These are phyloP conservation scores for Neofusicoccum laricinum DNA, from an alignment of 2,329 filamentous ascomycete species.

Conservation along the genomic window DNA sequence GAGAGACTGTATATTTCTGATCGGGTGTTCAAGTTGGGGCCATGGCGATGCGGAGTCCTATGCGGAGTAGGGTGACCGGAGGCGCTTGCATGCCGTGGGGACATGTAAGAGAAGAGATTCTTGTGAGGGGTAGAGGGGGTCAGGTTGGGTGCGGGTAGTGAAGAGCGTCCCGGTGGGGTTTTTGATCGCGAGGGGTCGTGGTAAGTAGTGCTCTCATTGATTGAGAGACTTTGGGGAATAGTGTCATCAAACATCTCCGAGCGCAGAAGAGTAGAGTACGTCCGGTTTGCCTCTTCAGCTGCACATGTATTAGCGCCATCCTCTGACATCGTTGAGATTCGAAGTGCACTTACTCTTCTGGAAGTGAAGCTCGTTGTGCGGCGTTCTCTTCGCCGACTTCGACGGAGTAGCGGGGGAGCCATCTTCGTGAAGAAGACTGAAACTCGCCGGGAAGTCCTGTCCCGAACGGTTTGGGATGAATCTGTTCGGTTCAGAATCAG, in stretches of 20 bases:
- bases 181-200: constrained; percentile 70
- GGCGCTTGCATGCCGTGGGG: constrained; percentile 58
- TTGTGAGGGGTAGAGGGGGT: constrained; percentile 96
- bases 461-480: constrained; percentile 95
- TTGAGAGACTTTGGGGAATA: constrained; percentile 74
- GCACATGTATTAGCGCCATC: constrained; percentile 21
- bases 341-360: constrained; percentile 63
- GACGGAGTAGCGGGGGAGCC: constrained; percentile 90
- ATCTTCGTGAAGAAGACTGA: constrained; percentile 86
- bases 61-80: constrained; percentile 83
- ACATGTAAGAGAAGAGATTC: constrained; percentile 92
- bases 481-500: constrained; percentile 45
- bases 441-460: constrained; percentile 90
- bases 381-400: constrained; percentile 76
- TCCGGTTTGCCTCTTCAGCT: constrained; percentile 93
- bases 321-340: too few relatives aligned
- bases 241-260: constrained; percentile 90
- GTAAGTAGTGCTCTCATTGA: constrained; percentile 52
- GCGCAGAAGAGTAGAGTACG: constrained; percentile 82
- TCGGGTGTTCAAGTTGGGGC: constrained; percentile 81
- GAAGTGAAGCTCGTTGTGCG: constrained; percentile 88
- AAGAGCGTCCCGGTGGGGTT: constrained; percentile 71
- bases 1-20: constrained; percentile 96
- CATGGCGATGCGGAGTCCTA: constrained; percentile 83
- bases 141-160: constrained; percentile 67